Conservation (phyloP, 805 yeast genomes). For the Candida nonsorbophila region DNA sequence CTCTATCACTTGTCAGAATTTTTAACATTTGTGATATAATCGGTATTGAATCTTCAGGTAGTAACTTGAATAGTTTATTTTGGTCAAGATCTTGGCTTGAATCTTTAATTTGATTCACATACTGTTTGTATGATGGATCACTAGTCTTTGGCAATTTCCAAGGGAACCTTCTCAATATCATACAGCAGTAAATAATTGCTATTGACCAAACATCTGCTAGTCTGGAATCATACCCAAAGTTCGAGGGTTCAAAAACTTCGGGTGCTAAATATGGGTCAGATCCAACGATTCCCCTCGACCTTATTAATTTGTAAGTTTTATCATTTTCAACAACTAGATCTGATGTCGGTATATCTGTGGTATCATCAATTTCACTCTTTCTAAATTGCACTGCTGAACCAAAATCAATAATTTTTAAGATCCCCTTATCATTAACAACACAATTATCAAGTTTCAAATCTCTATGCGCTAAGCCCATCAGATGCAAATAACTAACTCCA, state of each 20-base stretch:
- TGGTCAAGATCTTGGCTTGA: slow-evolving; percentile 40
- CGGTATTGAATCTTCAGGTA: slow-evolving; percentile 63
- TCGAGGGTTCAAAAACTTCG: slow-evolving; percentile 56
- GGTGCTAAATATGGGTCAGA: slow-evolving; percentile 96
- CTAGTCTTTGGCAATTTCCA: slow-evolving; percentile 87
- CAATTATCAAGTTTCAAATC: slow-evolving; percentile 92
- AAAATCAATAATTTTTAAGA: slow-evolving; percentile 84
- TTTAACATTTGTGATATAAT: slow-evolving; percentile 63
- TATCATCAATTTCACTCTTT: slow-evolving; percentile 37
- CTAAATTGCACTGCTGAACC: slow-evolving; percentile 87
- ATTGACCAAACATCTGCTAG: slow-evolving; percentile 90
- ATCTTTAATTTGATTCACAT: slow-evolving; percentile 22
- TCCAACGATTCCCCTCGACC: slow-evolving; percentile 85
- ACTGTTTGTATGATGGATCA: slow-evolving; percentile 73
- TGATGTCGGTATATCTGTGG: neutral
- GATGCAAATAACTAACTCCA: slow-evolving; percentile 75
- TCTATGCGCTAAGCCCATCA: slow-evolving; percentile 84
- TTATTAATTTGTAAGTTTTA: slow-evolving; percentile 45
- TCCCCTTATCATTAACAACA: slow-evolving; percentile 70
- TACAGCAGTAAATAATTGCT: slow-evolving; percentile 89
- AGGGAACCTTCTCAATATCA: slow-evolving; percentile 82
- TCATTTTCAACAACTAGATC: slow-evolving; percentile 20
- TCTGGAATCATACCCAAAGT: slow-evolving; percentile 70
- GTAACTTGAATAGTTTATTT: slow-evolving; percentile 59
- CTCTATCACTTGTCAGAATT: slow-evolving; percentile 54